Conservation (phyloP, 371 early-diverging fungal species). For the Lichtheimia ramosa region DNA sequence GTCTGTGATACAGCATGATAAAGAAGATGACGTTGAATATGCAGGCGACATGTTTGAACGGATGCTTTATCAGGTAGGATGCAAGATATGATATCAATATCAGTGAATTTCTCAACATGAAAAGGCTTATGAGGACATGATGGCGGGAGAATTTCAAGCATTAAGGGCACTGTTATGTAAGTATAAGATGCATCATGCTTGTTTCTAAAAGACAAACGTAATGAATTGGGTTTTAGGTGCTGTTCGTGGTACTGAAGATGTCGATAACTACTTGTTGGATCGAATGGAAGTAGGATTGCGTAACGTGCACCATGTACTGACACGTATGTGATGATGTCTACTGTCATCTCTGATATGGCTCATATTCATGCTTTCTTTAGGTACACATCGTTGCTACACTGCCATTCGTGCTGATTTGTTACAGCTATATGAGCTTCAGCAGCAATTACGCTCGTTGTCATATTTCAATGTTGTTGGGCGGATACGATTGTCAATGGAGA, state of each 20-base stretch:
- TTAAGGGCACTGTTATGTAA: slow-evolving; percentile 62
- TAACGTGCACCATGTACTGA: neutral
- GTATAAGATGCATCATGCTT: slow-evolving; percentile 2
- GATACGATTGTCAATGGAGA: slow-evolving; percentile 52
- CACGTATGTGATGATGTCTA: neutral
- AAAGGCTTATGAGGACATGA: slow-evolving; percentile 60
- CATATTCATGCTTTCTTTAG: slow-evolving; percentile 15
- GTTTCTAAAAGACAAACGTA: too few species aligned
- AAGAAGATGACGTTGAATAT: slow-evolving; percentile 17
- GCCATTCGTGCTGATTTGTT: slow-evolving; percentile 58
- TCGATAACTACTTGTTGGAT: slow-evolving; percentile 2
- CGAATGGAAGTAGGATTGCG: slow-evolving; percentile 1
- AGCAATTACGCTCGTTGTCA: slow-evolving; percentile 52
- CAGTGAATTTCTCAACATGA: neutral
- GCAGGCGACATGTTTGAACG: slow-evolving; percentile 52
- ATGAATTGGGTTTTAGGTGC: neutral
- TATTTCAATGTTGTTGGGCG: slow-evolving; percentile 59
- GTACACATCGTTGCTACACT: slow-evolving; percentile 58
- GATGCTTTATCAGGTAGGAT: slow-evolving; percentile 53
- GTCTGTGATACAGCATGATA: neutral
- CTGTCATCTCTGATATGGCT: too few species aligned
- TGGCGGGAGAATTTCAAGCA: slow-evolving; percentile 66
- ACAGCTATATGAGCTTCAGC: slow-evolving; percentile 59
- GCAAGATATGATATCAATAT: neutral
- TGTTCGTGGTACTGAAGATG: slow-evolving; percentile 1